Conservation (phyloP, 23 red algal species). For the Agarophyton chilense region DNA sequence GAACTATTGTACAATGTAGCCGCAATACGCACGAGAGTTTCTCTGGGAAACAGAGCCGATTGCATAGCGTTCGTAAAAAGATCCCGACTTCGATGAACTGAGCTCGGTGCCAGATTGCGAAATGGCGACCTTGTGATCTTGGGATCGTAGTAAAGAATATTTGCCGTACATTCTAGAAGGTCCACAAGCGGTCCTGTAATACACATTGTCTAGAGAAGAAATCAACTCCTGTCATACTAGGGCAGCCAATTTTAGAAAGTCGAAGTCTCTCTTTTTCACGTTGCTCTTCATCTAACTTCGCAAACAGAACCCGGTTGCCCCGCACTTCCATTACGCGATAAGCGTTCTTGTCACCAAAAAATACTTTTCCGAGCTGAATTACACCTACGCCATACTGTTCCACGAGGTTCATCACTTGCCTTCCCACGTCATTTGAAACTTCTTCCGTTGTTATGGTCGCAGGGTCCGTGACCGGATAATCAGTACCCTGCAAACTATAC, state of each 20-base stretch:
- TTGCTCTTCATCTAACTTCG: conserved; percentile 12
- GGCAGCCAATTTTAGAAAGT: background rate
- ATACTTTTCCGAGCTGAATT: background rate
- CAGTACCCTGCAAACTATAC: conserved; percentile 31
- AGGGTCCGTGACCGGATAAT: background rate
- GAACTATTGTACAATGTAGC: too few species aligned
- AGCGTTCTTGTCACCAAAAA: background rate
- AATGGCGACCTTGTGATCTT: too few species aligned
- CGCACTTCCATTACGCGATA: background rate
- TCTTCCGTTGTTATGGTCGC: background rate
- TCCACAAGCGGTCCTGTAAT: background rate
- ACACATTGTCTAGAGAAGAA: background rate
- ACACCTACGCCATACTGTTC: background rate
- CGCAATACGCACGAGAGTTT: too few species aligned
- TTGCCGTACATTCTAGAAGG: background rate
- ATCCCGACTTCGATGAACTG: too few species aligned
- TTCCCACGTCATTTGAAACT: background rate
- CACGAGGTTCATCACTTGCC: background rate
- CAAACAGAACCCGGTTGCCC: background rate
- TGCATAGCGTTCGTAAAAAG: too few species aligned
- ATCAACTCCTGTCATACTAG: background rate
- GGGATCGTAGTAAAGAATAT: too few species aligned
- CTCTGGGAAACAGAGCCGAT: too few species aligned
- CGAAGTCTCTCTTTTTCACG: background rate
- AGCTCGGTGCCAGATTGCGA: too few species aligned